Conservation (phyloP, 2,329 filamentous ascomycete genomes). For the Boeremia exigua region DNA sequence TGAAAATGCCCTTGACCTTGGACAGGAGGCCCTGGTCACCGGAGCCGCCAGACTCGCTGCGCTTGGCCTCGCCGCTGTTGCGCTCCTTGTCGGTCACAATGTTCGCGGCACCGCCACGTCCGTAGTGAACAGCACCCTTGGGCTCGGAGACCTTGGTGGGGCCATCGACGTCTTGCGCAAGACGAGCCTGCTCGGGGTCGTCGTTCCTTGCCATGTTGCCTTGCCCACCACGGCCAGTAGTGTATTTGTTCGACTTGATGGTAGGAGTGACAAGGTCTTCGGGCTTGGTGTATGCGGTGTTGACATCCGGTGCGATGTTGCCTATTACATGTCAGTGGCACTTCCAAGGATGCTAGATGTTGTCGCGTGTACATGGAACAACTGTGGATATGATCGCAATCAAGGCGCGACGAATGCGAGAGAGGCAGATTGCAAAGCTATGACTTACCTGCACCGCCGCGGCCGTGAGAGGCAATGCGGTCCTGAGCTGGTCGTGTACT, state of each 20-base stretch:
- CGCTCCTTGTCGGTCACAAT: conserved; percentile 47
- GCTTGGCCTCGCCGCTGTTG: conserved; percentile 46
- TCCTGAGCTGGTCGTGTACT: conserved; percentile 30
- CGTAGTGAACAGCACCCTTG: conserved; percentile 69
- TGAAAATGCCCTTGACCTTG: conserved; percentile 61
- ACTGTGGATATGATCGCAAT: neutral
- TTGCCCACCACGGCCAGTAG: conserved; percentile 85
- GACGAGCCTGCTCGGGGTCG: conserved; percentile 71
- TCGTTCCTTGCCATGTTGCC: conserved; percentile 88
- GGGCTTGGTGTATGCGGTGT: conserved; percentile 40
- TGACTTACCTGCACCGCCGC: conserved; percentile 72
- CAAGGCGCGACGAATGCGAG: neutral
- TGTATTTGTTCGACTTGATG: conserved; percentile 83
- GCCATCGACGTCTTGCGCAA: conserved; percentile 81
- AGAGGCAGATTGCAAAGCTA: neutral
- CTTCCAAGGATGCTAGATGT: neutral
- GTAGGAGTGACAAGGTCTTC: conserved; percentile 80
- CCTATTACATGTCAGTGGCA: conserved; percentile 41
- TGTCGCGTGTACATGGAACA: neutral
- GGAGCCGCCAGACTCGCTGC: conserved; percentile 23
- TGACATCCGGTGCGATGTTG: conserved; percentile 54
- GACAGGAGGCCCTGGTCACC: conserved; percentile 53
- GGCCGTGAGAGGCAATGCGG: conserved; percentile 67
- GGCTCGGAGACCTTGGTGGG: conserved; percentile 53
- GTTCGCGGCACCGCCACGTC: conserved; percentile 79